Base-by-base conservation (phyloP, 352 stramenopile genomes). In the Globisporangium middletonii region DNA sequence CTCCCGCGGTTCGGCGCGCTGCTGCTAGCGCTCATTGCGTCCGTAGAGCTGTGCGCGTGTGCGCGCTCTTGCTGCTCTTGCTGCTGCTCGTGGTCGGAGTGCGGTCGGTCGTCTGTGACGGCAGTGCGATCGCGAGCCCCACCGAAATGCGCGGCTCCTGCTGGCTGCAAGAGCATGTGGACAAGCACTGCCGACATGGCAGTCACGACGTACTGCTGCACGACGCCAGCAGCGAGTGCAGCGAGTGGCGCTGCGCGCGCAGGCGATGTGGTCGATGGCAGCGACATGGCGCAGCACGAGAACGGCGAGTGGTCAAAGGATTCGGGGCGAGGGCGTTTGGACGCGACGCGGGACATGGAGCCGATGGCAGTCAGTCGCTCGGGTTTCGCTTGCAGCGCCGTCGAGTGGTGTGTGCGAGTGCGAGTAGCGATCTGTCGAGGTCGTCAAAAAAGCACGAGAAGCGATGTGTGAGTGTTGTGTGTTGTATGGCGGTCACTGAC, bases 271-370 rank as follows among this genome's bases (percentile, higher is more conserved):
- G 30, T 12, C n/a, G 57, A 18, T 26, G 27, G 11, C 38, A 41
- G 41, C 38, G 48, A 35, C 37, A 43, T 51, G 12, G 41, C 0
- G 7, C 35, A 42, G 26, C 13, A 45, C 41, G 18, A 8, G 41
- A 45, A n/a, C 15, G 35, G 47, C 35, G 44, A 11, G 26, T 35
- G 19, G 30, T 8, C 19, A 26, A 28, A 38, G 7, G 50, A 42
- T 3, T 58, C 43, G 35, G 58, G 51, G 23, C 59, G 59, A 26
- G 51, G 37, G 7, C 59, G 59, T 43, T 64, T 64, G 26, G 53
- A 35, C 18, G 46, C 30, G 27, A 46, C 47, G 23, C 52, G 59
- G 53, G 35, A 45, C 59, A 60, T 60, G 33, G 33, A 38, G 33
- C 7, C 33, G 12, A 38, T 38, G 33, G 33, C 33, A 38, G 12